Evolutionary conservation across 1,139 yeast species (phyloP), one percentile per base, ranked within the genome.

Genomic region (Taphrina sp.): DNA sequence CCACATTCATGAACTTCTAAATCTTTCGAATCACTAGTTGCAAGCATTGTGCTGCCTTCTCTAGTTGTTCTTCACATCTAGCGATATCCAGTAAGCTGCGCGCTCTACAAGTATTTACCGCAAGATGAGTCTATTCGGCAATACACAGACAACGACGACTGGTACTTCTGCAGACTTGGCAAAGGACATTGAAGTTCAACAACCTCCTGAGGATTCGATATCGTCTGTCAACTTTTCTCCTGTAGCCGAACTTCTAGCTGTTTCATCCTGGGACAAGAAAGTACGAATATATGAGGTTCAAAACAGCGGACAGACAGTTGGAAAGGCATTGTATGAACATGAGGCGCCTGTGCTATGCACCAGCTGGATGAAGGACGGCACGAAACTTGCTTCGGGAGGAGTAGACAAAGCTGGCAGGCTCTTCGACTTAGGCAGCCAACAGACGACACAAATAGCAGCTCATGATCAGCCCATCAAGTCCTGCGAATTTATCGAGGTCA

Each of bases 191-290:
- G 57, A 52, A 28, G 57, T 52, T 12, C 37, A 37, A 22, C 45
- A 54, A 65, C 88, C 95, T 1, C 97, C 97, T 10, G 95, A 87
- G 61, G 98, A 94, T 67, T 83, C 96, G 2, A 78, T 94, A 29
- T 78, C 90, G n/a, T 95, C 87, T 64, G 69, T 94, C 58, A 75
- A 89, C 17, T 94, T 92, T 70, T 86, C 96, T n/a, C 88, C 97
- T n/a, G 87, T 78, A 61, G 94, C 85, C 23, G 96, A 94, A 64
- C 70, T 84, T 58, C 72, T 80, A 56, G 81, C 95, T 1, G 95
- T 82, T 2, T 79, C 95, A 8, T 84, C 95, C 36, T 94, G 99
- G 98, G 99, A 94, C 71, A 86, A 85, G 65, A 89, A 89, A 67
- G 96, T 88, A 35, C 78, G 98, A 59, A 83, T 94, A 59, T 94